Percentiles rank a stretch among this genome's conserved stretches.
These are phyloP conservation scores for Aspergillus mulundensis DNA, from an alignment of 495 filamentous ascomycete genomes.

Conservation along the genomic window DNA sequence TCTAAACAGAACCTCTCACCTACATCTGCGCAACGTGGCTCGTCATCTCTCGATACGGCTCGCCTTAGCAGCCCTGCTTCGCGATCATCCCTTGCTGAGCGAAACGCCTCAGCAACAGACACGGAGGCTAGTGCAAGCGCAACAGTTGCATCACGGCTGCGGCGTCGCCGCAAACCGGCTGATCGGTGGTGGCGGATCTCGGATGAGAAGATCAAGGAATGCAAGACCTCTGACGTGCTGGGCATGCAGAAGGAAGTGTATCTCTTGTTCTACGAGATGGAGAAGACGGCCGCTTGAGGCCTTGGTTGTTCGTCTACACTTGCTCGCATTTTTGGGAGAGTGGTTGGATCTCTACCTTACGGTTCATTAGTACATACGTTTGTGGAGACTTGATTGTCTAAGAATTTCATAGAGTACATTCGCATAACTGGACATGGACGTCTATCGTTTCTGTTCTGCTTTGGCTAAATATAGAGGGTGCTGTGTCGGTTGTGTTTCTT, in stretches of 20 bases:
- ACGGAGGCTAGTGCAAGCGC: slow-evolving; percentile 14
- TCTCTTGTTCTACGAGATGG: slow-evolving; percentile 90
- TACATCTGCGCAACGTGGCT: slow-evolving; percentile 22
- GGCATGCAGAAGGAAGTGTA: slow-evolving; percentile 96
- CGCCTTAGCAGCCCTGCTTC: slow-evolving; percentile 29
- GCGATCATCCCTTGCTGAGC: slow-evolving; percentile 20
- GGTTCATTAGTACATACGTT: not conserved
- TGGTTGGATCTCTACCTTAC: not conserved
- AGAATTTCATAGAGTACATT: not conserved
- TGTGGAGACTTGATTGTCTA: not conserved
- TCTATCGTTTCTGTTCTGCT: not conserved
- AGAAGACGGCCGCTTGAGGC: slow-evolving; percentile 28
- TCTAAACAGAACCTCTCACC: slow-evolving; percentile 25
- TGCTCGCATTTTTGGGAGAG: not conserved
- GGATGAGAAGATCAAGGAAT: slow-evolving; percentile 93
- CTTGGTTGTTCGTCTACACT: not conserved
- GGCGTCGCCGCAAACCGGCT: slow-evolving; percentile 55
- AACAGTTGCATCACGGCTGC: slow-evolving; percentile 32
- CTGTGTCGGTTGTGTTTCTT: not conserved
- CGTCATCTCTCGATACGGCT: slow-evolving; percentile 25
- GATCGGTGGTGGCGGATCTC: slow-evolving; percentile 97
- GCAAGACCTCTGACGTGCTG: slow-evolving; percentile 84
- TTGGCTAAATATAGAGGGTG: not conserved
- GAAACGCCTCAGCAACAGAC: slow-evolving; percentile 25
- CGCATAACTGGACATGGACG: not conserved